phyloP scores from a whole-genome alignment of 495 filamentous ascomycete genomes.

The Pyrenula aspistea region DNA sequence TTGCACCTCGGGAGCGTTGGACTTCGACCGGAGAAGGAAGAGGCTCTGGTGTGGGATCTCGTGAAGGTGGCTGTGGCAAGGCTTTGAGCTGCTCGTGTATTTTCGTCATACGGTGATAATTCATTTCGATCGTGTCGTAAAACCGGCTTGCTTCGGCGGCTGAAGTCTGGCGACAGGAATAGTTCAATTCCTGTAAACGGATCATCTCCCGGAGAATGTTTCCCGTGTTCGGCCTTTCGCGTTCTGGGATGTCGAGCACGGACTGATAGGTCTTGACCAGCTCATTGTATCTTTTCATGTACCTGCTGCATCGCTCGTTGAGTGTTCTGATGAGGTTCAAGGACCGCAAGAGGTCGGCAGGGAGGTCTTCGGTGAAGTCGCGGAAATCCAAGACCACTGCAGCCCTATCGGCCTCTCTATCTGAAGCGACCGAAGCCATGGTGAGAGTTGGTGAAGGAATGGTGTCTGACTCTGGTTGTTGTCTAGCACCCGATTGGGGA shows the following conservation, averaged over 20 bases:
- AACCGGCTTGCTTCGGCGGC: constrained; percentile 77
- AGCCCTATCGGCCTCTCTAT: constrained; percentile 77
- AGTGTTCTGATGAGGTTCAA: constrained; percentile 78
- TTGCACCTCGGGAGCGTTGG: constrained; percentile 35
- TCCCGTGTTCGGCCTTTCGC: constrained; percentile 35
- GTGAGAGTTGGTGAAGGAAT: no score
- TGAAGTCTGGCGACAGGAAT: constrained; percentile 49
- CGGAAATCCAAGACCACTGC: constrained; percentile 90
- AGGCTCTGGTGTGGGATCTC: constrained; percentile 50
- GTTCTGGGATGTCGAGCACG: constrained; percentile 46
- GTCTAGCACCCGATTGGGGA: no score
- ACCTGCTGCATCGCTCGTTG: constrained; percentile 55
- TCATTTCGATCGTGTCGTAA: constrained; percentile 64
- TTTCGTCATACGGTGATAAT: constrained; percentile 60
- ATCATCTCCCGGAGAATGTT: constrained; percentile 61
- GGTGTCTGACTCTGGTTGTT: no score
- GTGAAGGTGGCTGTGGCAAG: constrained; percentile 59
- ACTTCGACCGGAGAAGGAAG: constrained; percentile 34
- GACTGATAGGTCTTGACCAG: constrained; percentile 63
- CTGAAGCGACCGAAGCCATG: neutral
- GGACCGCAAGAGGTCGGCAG: constrained; percentile 82
- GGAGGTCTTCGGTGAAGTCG: constrained; percentile 94
- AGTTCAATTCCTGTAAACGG: constrained; percentile 61
- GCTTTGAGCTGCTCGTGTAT: constrained; percentile 75
- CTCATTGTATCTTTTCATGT: constrained; percentile 55